Base-by-base conservation (phyloP, 2,329 filamentous ascomycete species). In the Aspergillus fumigatus region DNA sequence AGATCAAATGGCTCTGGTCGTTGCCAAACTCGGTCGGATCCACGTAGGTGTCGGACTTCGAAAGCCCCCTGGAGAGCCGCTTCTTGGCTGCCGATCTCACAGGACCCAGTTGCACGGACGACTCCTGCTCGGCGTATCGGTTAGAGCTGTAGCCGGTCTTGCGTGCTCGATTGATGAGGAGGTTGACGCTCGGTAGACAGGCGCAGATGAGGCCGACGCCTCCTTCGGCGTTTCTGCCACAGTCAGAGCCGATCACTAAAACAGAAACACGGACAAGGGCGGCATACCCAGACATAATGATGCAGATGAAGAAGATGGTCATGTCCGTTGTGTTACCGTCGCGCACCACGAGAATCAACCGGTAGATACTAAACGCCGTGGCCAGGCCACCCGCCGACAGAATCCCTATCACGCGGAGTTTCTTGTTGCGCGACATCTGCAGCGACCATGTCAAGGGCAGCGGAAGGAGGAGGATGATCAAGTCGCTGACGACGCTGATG, bases 401-500 rank as follows among this genome's bases (percentile, higher is more conserved):
- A 29, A 75, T 62, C 11, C 69, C 72, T 14, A 73, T 68, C 2
- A 76, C 71, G 4, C 71, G 70, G 11, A 75, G 53, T 57, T 75
- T 75, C 52, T 69, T 69, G 48, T 65, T 70, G 1, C 62, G 61
- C 11, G 68, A 67, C 68, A 76, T 72, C 48, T 75, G 70, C 35
- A 76, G 62, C n/a, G 69, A 71, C 67, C 71, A 73, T 1, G 72
- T 74, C 59, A 76, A 59, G 0, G 73, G 73, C 26, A 75, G 48
- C 0, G 73, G 73, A 14, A 75, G 55, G 6, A 71, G 25, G 3
- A 75, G 65, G 47, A 76, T 75, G 26, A 71, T 68, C 1, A 73
- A 49, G 58, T 76, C 73, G 29, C 68, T 71, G 23, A 74, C 60
- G 23, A 74, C 65, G 56, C 71, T 75, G 50, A 76, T 73, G 23